Conservation (phyloP, 2,329 filamentous ascomycete species). For the Apiospora saccharicola region DNA sequence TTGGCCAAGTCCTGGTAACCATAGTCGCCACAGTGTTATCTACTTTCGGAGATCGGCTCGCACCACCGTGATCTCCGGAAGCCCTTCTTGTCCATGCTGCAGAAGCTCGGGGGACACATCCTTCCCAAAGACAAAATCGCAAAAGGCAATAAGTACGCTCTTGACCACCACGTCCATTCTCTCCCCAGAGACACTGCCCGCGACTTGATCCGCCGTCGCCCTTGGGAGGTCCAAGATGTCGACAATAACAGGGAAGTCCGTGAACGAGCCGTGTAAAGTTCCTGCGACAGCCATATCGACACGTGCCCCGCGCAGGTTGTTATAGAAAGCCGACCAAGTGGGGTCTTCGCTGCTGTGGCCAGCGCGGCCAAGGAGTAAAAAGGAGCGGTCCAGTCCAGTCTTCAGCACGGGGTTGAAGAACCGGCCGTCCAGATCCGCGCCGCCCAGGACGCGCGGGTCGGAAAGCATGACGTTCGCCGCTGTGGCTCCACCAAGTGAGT, state of each 20-base stretch:
- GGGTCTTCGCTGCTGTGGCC: conserved; percentile 40
- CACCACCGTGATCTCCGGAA: neutral
- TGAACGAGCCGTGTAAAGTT: conserved; percentile 43
- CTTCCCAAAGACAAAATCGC: conserved; percentile 4
- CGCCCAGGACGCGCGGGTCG: conserved; percentile 25
- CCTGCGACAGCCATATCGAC: conserved; percentile 37
- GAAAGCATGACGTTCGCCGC: conserved; percentile 19
- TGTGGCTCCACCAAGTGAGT: conserved; percentile 28
- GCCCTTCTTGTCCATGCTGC: neutral
- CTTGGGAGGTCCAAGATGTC: conserved; percentile 6
- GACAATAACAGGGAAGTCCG: conserved; percentile 35
- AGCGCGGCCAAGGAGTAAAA: conserved; percentile 42
- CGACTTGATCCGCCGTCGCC: conserved; percentile 25
- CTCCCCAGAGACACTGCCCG: conserved; percentile 37
- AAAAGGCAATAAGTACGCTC: neutral
- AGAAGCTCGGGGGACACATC: neutral
- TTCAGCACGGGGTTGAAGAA: conserved; percentile 39
- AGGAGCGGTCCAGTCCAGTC: conserved; percentile 40
- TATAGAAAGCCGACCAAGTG: conserved; percentile 43
- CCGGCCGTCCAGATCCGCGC: conserved; percentile 24
- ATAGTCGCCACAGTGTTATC: too few species aligned
- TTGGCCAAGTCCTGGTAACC: neutral
- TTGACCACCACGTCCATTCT: conserved; percentile 52
- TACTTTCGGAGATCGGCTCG: neutral
- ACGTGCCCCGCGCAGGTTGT: conserved; percentile 36